Evolutionary conservation across 202 grass and related monocot species (phyloP), one percentile per base, ranked within the genome.

Genomic region (Dendrocalamus latiflorus): DNA sequence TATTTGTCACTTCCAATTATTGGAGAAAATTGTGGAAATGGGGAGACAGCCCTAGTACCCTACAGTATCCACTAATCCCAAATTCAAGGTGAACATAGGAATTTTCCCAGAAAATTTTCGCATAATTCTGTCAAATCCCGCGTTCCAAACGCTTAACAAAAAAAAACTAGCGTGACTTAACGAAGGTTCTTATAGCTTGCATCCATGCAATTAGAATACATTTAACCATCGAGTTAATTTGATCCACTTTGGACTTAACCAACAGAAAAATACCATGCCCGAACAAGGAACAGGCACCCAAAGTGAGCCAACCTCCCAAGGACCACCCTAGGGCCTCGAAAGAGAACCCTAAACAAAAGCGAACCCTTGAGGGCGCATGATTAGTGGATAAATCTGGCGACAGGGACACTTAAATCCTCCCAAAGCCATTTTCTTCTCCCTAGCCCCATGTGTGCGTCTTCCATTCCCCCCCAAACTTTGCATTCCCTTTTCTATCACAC

Each of bases 331-430:
- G 16, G 59, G 21, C 21, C 70, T 81, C 43, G 16, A 63, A 87
- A 87, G 36, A 64, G 64, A 56, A 44, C 43, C 41, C 55, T 76
- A 62, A 74, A 14, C 75, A 65, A 85, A 77, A 72, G 77, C 24
- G 30, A 24, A 21, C n/a, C 53, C 62, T 22, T 3, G 9, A 21
- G 26, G n/a, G 34, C 15, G 3, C 21, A 65, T 78, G 74, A 79
- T 83, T 38, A 77, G 36, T 20, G 54, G 24, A 89, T 89, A 64
- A 58, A 85, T 71, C 63, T 42, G 70, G 82, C 82, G 37, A 89
- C 72, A 72, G 11, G 20, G 45, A 82, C 83, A 66, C 78, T 78
- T 76, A 53, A 65, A 74, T 28, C 47, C 17, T 9, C 24, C 4
- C 75, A 61, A 80, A 68, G 48, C 28, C 48, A 79, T 25, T 25